phyloP scores from a whole-genome alignment of 768 basidiomycete genomes.

The Termitomyces sp. region DNA sequence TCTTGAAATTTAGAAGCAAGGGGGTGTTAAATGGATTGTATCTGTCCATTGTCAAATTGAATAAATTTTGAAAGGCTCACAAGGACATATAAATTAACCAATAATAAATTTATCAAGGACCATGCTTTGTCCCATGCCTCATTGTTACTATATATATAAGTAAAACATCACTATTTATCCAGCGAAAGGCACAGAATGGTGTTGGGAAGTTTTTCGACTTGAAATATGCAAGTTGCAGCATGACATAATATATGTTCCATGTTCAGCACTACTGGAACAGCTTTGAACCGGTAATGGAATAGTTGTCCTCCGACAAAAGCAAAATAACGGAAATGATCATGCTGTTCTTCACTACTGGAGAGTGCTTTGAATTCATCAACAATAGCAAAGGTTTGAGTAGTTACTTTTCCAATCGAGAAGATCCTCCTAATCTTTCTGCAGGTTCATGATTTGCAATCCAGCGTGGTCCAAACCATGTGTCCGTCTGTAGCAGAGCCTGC shows the following conservation, averaged over 20 bases:
- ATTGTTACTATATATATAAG: too few relatives aligned
- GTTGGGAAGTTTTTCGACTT: neutral
- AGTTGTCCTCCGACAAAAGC: neutral
- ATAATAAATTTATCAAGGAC: too few relatives aligned
- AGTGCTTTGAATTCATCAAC: neutral
- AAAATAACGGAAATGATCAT: neutral
- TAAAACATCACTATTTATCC: neutral
- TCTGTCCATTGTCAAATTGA: too few relatives aligned
- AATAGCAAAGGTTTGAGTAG: neutral
- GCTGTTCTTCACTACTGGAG: neutral
- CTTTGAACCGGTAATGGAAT: neutral
- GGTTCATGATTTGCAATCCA: neutral
- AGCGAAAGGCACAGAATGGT: neutral
- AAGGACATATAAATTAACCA: too few relatives aligned
- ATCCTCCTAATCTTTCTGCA: neutral
- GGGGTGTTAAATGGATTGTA: too few relatives aligned
- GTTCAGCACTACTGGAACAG: neutral
- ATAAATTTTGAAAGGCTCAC: too few relatives aligned
- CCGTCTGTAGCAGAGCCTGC: constrained; percentile 6
- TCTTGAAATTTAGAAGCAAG: too few relatives aligned
- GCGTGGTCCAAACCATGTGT: constrained; percentile 4
- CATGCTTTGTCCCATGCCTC: too few relatives aligned
- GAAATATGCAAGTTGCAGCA: neutral
- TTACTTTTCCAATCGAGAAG: neutral
- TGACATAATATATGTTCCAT: constrained; percentile 10